Conservation (phyloP, 768 basidiomycete genomes). For the Rhizopogon roseolus region DNA sequence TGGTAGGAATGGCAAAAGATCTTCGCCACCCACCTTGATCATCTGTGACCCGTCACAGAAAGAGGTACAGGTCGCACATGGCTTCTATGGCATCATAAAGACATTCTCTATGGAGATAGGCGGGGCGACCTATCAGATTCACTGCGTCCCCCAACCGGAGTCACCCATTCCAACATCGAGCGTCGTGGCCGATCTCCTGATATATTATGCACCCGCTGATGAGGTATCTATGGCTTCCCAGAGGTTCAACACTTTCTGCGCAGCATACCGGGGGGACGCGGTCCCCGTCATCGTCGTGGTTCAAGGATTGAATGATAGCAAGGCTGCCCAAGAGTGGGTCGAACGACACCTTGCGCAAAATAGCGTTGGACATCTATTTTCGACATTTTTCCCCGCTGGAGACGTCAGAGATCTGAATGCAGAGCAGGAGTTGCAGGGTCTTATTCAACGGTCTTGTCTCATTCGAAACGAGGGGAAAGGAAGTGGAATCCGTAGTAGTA, state of each 20-base stretch:
- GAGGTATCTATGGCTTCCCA: background rate
- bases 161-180: background rate
- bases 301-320: constrained; percentile 5
- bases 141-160: background rate
- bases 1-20: background rate
- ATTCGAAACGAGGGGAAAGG: too few species aligned
- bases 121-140: too few species aligned
- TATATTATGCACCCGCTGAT: background rate
- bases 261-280: constrained; percentile 8
- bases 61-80: background rate
- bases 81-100: too few species aligned
- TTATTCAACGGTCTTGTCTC: too few species aligned
- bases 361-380: too few species aligned
- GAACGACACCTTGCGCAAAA: too few species aligned
- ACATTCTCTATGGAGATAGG: too few species aligned
- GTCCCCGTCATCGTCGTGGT: constrained; percentile 16
- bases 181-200: background rate
- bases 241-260: constrained; percentile 6
- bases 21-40: background rate
- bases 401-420: too few species aligned
- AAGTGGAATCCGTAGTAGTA: too few species aligned
- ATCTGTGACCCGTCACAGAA: background rate
- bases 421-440: too few species aligned
- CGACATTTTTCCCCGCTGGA: too few species aligned
- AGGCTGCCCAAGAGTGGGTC: constrained; percentile 5